Evolutionary conservation across 139 green algal species (phyloP), one percentile per base, ranked within the genome.

Genomic region (Coelastrella sp.): DNA sequence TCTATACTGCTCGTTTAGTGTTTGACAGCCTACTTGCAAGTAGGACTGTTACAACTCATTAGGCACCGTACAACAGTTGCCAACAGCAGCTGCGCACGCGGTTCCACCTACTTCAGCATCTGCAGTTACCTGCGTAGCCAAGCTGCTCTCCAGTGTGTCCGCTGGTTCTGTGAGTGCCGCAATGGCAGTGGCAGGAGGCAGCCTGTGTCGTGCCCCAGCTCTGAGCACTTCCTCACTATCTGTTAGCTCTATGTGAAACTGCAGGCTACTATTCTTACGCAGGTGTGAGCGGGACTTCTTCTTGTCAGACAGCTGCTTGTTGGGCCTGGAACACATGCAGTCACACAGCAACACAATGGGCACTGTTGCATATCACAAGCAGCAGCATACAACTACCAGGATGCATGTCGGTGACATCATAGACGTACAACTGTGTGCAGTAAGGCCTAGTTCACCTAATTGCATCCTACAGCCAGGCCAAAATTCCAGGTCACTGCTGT

Each of bases 181-280:
- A 13, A 86, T 19, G 7, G 87, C 87, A 11, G 61, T 80, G 47
- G 76, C 77, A 7, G 87, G 61, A 16, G 87, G 77, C 61, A 91
- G 77, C 64, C 71, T 80, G 7, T 68, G 87, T 59, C 54, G 58
- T 16, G 23, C 60, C 7, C 77, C 10, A 47, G n/a, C 61, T n/a
- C 19, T 68, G 5, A 68, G 4, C 68, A 59, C 58, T 20, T 83
- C 71, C 7, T 83, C 71, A 16, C 56, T 56, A 10, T 88, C 88
- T 17, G 80, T 88, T 4, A 88, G 80, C 57, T 88, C 88, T 17
- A 88, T 88, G 68, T 79, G 8, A 57, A 88, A 91, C 68, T 87
- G 78, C 79, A 88, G 57, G 57, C 68, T 88, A 60, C 78, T 83
- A 32, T n/a, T 73, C 57, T 83, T 81, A 54, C 80, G 71, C 66